Base-by-base conservation (phyloP, 2,329 filamentous ascomycete genomes). In the Fusarium transvaalense region DNA sequence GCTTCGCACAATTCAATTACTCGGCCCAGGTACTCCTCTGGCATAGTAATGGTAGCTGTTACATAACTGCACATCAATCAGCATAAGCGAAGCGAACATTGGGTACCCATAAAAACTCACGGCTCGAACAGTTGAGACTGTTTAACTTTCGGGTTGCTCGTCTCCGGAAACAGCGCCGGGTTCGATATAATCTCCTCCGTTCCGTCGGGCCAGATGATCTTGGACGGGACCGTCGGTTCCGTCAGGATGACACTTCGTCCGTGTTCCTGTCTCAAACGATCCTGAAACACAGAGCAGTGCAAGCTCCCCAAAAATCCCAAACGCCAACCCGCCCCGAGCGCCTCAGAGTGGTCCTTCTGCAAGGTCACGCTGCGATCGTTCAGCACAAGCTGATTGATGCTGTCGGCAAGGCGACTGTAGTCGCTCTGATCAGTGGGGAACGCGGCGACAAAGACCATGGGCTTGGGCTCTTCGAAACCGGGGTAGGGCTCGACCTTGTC, bases 231-330 rank as follows among this genome's bases (percentile, higher is more conserved):
- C 0, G 93, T 95, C 0, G 96, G 96, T 37, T 97, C 95, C 0
- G 96, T 99, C 77, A 99, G 96, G 79, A 99, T 97, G 76, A 99
- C 94, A 75, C 90, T 96, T 4, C 92, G 92, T 7, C 95, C 96
- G 75, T 99, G 94, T 78, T 99, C 96, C 79, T 97, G 94, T 42
- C 93, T 89, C 54, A 99, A 82, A 1, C 96, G 92, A 79, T 99
- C 96, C 80, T 99, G 94, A 74, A 99, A 99, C 6, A 99, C 96
- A n/a, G 94, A 98, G 81, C 96, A 98, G 78, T 99, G 96, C 47
- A 99, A 83, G 14, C 94, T 98, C n/a, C 96, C 96, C 5, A 99
- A 82, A 76, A 99, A 99, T 0, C 96, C 96, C 13, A 99, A 82
- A 45, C 96, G 90, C 91, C 96, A 99, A 3, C 96, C 96, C 2